Base-by-base conservation (phyloP, 352 stramenopile genomes). In the Blastocystis sp. region DNA sequence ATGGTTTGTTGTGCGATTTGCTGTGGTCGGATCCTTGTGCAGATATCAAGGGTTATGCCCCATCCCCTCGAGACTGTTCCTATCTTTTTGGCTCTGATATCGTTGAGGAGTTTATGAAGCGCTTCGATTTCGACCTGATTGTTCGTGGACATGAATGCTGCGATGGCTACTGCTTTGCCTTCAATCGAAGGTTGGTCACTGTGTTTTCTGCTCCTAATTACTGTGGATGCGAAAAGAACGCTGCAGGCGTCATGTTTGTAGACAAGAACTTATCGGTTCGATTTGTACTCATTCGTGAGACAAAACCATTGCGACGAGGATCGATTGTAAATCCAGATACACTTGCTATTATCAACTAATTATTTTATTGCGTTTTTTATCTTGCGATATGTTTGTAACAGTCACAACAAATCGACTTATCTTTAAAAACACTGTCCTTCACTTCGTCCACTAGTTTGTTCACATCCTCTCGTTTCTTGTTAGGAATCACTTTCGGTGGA, bases 161-260 rank as follows among this genome's bases (percentile, higher is more conserved):
- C 90, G 98, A 99, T 91, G 98, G 98, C 54, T 99, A 99, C 93
- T 96, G 99, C 92, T 99, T 99, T 92, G 99, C 99, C 91, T 97
- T 97, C 1, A 94, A 95, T 37, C 94, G 97, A 69, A 97, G 98
- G 91, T 94, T 99, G 47, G 97, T 99, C 11, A 99, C 98, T n/a
- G 95, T 99, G 75, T 99, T 99, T 91, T 99, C 96, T 20, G 98
- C 98, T 11, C 97, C 98, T 11, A 99, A 99, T 92, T 99, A 99
- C 92, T 99, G 97, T 92, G 98, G 98, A 78, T 96, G 99, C 93
- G 99, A 99, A 91, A 97, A 99, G 92, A 99, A 99, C 91, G 96
- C 97, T n/a, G 97, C 96, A 53, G 95, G 63, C 43, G 43, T 79
- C 2, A 75, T 89, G 78, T 79, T 89, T 24, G 62, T 89, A 24